A percentile compares a stretch with the other conserved stretches of the same genome.
phyloP scores from a whole-genome alignment of 2,329 filamentous ascomycete genomes.

The Apiospora saccharicola region DNA sequence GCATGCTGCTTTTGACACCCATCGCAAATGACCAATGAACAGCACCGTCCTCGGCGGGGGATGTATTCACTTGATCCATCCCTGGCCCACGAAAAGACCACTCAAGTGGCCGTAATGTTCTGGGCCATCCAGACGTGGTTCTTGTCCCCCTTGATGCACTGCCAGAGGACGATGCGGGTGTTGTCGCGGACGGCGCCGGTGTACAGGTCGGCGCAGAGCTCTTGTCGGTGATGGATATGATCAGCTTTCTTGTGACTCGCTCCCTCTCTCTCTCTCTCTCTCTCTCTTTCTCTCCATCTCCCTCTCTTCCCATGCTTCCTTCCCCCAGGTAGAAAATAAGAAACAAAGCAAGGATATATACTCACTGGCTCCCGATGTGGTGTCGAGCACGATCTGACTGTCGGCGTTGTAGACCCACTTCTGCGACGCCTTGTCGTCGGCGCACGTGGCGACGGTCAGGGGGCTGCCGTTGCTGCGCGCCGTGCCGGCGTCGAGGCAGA shows the following conservation, averaged over 20 bases:
- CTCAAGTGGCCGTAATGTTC: conserved; percentile 11
- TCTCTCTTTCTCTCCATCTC: background rate
- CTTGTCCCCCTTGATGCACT: conserved; percentile 29
- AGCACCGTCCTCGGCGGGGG: background rate
- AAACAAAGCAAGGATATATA: background rate
- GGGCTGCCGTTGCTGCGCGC: conserved; percentile 35
- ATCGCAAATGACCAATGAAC: background rate
- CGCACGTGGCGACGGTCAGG: conserved; percentile 47
- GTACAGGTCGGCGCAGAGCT: conserved; percentile 29
- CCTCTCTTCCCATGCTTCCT: background rate
- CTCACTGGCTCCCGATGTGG: conserved; percentile 45
- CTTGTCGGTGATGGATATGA: background rate
- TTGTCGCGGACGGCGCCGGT: conserved; percentile 27
- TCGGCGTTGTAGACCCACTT: conserved; percentile 48
- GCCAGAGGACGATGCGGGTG: conserved; percentile 27
- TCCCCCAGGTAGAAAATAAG: background rate
- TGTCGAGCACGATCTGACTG: conserved; percentile 48
- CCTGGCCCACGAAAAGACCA: background rate
- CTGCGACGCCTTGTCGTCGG: conserved; percentile 43
- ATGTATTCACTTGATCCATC: background rate
- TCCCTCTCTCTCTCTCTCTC: too few relatives aligned
- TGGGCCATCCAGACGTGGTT: conserved; percentile 26
- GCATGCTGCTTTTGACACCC: background rate
- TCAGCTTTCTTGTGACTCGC: background rate
- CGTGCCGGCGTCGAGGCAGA: conserved; percentile 50